Evolutionary conservation across 2,329 filamentous ascomycete genomes (phyloP).

Genomic region (Trichoderma breve): DNA sequence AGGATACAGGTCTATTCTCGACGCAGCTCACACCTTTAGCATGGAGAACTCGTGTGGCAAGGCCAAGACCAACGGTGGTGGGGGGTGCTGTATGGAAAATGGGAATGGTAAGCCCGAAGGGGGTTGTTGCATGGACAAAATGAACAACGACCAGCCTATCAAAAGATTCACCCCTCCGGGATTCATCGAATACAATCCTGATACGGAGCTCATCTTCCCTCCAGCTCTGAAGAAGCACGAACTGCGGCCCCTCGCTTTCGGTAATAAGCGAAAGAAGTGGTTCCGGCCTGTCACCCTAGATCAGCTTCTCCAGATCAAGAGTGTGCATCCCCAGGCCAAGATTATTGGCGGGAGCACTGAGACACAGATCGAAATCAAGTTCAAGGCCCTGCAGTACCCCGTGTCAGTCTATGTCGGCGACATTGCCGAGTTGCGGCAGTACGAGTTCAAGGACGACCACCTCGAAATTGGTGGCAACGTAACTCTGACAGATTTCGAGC

Average conservation of each 20-base stretch:
- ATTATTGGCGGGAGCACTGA: conserved; percentile 95
- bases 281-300: conserved; percentile 82
- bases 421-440: conserved; percentile 83
- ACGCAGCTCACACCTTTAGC: conserved; percentile 89
- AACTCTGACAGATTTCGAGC: conserved; percentile 84
- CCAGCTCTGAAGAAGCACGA: conserved; percentile 79
- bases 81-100: conserved; percentile 71
- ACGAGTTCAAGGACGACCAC: conserved; percentile 72
- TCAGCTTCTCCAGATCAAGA: conserved; percentile 90
- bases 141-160: conserved; percentile 51
- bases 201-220: conserved; percentile 94
- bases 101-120: conserved; percentile 41
- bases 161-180: conserved; percentile 79
- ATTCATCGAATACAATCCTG: conserved; percentile 90
- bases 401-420: conserved; percentile 91
- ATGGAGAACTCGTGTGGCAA: conserved; percentile 52
- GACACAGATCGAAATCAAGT: conserved; percentile 97
- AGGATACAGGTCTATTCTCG: conserved; percentile 88
- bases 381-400: conserved; percentile 89
- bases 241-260: conserved; percentile 78
- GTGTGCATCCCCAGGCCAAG: conserved; percentile 78
- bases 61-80: conserved; percentile 43
- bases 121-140: conserved; percentile 68
- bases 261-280: conserved; percentile 94
- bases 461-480: conserved; percentile 95